Percentiles rank a stretch among this genome's conserved stretches.
Evolutionary conservation across 2,329 filamentous ascomycete species (phyloP).

Genomic region (Talaromyces marneffei): DNA sequence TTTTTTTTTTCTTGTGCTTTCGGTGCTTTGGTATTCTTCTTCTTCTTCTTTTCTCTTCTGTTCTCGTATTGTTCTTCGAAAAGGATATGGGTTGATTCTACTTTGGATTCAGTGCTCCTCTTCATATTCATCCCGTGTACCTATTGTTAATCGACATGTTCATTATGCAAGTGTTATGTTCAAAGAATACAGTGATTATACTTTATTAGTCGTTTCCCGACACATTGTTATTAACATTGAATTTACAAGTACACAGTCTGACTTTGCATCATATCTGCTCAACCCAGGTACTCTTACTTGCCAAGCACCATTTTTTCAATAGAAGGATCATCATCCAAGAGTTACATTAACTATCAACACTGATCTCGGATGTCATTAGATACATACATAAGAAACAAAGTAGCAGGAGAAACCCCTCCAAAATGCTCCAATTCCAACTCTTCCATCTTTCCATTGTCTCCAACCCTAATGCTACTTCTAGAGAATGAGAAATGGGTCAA

Average conservation of each 20-base stretch:
- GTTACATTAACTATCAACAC: not conserved
- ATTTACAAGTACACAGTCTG: not conserved
- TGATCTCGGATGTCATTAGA: not conserved
- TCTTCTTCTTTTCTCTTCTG: not conserved
- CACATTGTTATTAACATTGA: not conserved
- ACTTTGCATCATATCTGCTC: not conserved
- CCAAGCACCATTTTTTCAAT: not conserved
- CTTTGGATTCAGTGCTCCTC: not conserved
- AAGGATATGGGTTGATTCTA: not conserved
- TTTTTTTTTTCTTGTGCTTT: not conserved
- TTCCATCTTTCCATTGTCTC: not conserved
- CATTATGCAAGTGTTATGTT: not conserved
- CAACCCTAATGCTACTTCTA: too few species aligned
- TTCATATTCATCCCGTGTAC: not conserved
- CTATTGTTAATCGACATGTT: conserved; percentile 1
- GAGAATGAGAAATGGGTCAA: not conserved
- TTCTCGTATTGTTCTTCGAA: not conserved
- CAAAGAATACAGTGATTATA: not conserved
- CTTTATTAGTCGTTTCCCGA: not conserved
- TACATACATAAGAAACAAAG: not conserved
- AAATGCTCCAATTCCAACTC: not conserved
- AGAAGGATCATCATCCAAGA: not conserved
- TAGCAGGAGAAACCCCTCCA: not conserved
- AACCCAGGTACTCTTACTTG: not conserved
- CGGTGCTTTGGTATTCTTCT: not conserved